A percentile compares a stretch with the other conserved stretches of the same genome.
Conservation (phyloP, 768 basidiomycete species). For the Podaxis rugospora region DNA sequence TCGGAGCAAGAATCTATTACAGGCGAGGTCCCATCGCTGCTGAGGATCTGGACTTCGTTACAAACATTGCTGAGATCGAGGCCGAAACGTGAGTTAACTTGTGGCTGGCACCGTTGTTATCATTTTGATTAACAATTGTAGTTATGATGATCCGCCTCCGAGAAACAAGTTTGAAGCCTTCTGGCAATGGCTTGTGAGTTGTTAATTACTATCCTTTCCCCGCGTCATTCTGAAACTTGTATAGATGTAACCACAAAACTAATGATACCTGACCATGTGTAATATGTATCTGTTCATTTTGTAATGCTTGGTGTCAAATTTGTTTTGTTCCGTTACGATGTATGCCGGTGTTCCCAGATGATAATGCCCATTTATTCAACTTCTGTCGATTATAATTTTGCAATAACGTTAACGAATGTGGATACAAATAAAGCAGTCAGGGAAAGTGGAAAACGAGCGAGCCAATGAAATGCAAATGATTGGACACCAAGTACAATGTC, state of each 20-base stretch:
- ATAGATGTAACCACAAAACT: conserved; percentile 12
- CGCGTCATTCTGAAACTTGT: not conserved
- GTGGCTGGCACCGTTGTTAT: not conserved
- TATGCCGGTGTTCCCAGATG: not conserved
- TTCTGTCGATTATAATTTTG: not conserved
- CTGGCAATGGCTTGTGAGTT: conserved; percentile 77
- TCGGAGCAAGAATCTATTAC: conserved; percentile 50
- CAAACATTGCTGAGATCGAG: conserved; percentile 65
- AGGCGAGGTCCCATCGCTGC: conserved; percentile 41
- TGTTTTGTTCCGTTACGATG: not conserved
- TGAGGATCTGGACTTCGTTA: conserved; percentile 82
- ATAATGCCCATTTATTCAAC: conserved; percentile 7
- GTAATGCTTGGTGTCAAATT: not conserved
- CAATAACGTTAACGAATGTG: conserved; percentile 12
- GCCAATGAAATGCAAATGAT: conserved; percentile 9
- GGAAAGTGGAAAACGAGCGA: not conserved
- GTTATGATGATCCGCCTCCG: conserved; percentile 68
- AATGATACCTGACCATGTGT: not conserved
- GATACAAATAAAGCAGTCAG: conserved; percentile 5
- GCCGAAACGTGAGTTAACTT: conserved; percentile 46
- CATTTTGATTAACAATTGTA: conserved; percentile 17
- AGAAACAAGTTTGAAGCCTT: conserved; percentile 62
- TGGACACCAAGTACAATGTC: conserved; percentile 11
- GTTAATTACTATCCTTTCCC: conserved; percentile 22
- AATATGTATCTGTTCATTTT: not conserved